Evolutionary conservation across 306 rosid genomes (phyloP).

Genomic region (Citrullus mucosospermus): DNA sequence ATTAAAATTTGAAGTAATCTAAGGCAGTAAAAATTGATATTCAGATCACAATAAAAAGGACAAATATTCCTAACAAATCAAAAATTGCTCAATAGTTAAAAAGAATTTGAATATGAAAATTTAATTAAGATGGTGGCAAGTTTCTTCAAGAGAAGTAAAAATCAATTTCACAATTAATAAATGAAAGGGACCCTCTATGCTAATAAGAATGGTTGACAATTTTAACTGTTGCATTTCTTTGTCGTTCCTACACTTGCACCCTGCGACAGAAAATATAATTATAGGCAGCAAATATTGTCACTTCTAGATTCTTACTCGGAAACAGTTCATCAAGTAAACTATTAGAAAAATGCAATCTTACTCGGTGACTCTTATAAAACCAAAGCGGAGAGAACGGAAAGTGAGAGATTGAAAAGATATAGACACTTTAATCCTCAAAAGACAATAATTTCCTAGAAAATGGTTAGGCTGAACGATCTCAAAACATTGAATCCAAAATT

Average conservation of each 20-base stretch:
- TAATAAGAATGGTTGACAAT: neutral
- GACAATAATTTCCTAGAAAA: neutral
- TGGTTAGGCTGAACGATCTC: neutral
- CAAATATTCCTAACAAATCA: neutral
- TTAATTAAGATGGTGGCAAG: neutral
- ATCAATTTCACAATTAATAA: neutral
- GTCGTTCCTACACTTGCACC: neutral
- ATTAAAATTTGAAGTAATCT: neutral
- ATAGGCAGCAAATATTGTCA: neutral
- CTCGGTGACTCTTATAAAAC: neutral
- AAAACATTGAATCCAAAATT: neutral
- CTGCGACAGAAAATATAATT: neutral
- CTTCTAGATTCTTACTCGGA: neutral
- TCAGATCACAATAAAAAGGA: neutral
- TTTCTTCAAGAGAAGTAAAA: neutral
- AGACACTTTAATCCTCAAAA: neutral
- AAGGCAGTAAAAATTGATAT: neutral
- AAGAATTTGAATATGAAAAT: neutral
- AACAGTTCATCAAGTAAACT: neutral
- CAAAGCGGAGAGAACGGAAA: neutral
- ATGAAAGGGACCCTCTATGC: neutral
- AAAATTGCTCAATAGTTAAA: neutral
- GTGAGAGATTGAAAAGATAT: neutral
- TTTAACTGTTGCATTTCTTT: neutral
- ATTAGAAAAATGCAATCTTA: neutral